These are phyloP conservation scores for Adansonia digitata DNA, from an alignment of 345 rosid genomes.

Conservation along the genomic window DNA sequence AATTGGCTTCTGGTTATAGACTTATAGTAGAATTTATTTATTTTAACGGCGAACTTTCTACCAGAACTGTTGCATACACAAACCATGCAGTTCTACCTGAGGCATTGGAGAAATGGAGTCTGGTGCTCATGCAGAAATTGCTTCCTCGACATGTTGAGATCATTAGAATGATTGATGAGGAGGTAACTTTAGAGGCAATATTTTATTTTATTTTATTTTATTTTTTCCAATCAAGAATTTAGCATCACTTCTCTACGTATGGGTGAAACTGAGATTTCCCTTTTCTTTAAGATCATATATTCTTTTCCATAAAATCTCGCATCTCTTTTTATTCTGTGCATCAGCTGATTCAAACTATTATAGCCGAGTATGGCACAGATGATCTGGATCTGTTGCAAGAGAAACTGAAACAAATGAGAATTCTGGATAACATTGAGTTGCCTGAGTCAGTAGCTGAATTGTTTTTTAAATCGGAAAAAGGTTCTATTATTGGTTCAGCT, in stretches of 20 bases:
- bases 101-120: constrained; percentile 82
- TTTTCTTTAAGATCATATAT: background rate
- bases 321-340: constrained; percentile 12
- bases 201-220: no score
- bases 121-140: constrained; percentile 67
- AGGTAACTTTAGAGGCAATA: constrained; percentile 33
- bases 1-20: background rate
- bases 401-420: constrained; percentile 67
- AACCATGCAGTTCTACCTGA: constrained; percentile 81
- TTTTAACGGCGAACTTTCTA: constrained; percentile 7
- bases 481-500: constrained; percentile 16
- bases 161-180: constrained; percentile 69
- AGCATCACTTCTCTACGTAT: constrained; percentile 3
- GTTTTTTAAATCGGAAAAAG: constrained; percentile 41
- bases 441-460: constrained; percentile 56
- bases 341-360: constrained; percentile 55
- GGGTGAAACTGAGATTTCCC: background rate
- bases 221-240: no score
- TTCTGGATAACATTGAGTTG: constrained; percentile 61
- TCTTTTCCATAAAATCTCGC: background rate
- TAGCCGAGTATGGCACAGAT: constrained; percentile 48
- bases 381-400: constrained; percentile 47
- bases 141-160: constrained; percentile 76
- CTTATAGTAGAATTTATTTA: background rate
- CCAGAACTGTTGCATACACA: constrained; percentile 78